Base-by-base conservation (phyloP, 169 alveolate species). In the Perkinsus olseni region DNA sequence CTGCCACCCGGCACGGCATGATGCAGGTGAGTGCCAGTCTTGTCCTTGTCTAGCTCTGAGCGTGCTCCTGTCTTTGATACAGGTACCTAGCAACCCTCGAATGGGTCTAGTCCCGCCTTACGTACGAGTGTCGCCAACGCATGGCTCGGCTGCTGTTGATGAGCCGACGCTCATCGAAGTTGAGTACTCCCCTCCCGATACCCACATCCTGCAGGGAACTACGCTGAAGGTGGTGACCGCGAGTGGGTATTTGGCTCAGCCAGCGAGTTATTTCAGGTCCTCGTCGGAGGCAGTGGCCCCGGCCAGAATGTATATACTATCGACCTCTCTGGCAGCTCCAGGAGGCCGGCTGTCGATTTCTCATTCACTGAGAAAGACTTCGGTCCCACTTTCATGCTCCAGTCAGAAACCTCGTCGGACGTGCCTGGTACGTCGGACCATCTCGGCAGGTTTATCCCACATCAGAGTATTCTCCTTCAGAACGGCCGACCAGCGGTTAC, bases 371-470 rank as follows among this genome's bases (percentile, higher is more conserved):
- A 92, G 50, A 96, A 97, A 96, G 98, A 98, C 93, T 98, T 98
- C 93, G 99, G 99, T 28, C 97, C 99, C 62, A 97, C 98, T 95
- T 97, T 97, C 94, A 98, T 97, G 6, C 96, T 97, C 94, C 92
- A 8, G 92, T 93, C 31, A 20, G 34, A 92, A 24, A 91, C 91
- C 37, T 74, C 45, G 40, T 91, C 92, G 38, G 74, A 8, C 51
- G 94, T 48, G 37, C n/a, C 82, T 39, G 50, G 48, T 31, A 39
- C 37, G 92, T 4, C 74, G 38, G 38, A 21, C 38, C 40, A n/a
- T 34, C 24, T n/a, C 36, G 95, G 97, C 93, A 94, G 97, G 91
- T 97, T 98, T 38, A 95, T 97, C 93, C 97, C 98, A 3, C 38
- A 28, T 38, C 62, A 91, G 74, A 92, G 1, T 40, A 38, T 38